Evolutionary conservation across 2,329 filamentous ascomycete genomes (phyloP).

Genomic region (Diplodia intermedia): DNA sequence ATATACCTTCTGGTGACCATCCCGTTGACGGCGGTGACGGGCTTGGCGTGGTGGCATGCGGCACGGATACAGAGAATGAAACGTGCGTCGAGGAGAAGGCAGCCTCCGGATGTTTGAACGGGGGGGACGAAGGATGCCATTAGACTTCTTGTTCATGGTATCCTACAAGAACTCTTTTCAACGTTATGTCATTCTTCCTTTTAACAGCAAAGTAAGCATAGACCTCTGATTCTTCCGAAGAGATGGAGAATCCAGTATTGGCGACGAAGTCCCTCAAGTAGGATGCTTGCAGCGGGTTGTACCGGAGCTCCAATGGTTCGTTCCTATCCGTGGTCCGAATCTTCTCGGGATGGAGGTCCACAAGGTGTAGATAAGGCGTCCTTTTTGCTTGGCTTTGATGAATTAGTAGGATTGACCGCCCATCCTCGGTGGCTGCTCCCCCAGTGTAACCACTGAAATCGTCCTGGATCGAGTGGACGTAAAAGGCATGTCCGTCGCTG

Average conservation of each 20-base stretch:
- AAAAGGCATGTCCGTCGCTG: neutral
- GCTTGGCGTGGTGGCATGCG: constrained; percentile 18
- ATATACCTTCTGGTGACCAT: constrained; percentile 18
- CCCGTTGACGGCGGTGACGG: constrained; percentile 23
- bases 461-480: neutral
- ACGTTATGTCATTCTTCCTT: neutral
- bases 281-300: neutral
- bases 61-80: constrained; percentile 18
- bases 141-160: neutral
- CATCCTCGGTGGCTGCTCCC: constrained; percentile 7
- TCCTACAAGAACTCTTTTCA: constrained; percentile 1
- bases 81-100: neutral
- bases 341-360: constrained; percentile 8
- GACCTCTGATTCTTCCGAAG: neutral
- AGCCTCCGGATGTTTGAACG: neutral
- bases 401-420: constrained; percentile 13
- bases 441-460: constrained; percentile 2
- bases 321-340: neutral
- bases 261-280: neutral
- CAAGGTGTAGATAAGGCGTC: neutral
- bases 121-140: neutral
- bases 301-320: neutral
- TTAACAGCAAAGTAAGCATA: constrained; percentile 3
- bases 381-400: constrained; percentile 8
- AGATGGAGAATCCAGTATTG: neutral